Evolutionary conservation across 2,329 filamentous ascomycete species (phyloP), one percentile per base, ranked within the genome.

Genomic region (Fusarium falciforme): DNA sequence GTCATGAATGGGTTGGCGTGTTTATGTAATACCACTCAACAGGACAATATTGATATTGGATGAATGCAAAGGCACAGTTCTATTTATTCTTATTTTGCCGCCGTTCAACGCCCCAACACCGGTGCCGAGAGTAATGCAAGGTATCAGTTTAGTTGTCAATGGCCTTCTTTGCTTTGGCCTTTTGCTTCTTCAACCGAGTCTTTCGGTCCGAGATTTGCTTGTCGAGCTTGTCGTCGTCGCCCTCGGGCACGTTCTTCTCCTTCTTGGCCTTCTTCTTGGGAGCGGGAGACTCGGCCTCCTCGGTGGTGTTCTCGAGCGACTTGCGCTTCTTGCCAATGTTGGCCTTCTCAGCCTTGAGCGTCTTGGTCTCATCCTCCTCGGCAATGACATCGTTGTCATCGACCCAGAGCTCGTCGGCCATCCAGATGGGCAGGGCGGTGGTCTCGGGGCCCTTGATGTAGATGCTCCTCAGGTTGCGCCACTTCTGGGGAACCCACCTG

Each of bases 381-480:
- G 96, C 85, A 8, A 98, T 90, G 79, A 93, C 90, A 71, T 94
- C 92, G 70, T 91, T 88, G 69, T 92, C 90, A 74, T 96, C 93
- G 17, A 92, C 84, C 95, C 96, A 99, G 73, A 99, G 87, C 87
- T 98, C 95, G 76, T 95, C 93, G 6, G 96, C 93, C 80, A 98
- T 86, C 94, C 95, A 99, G 80, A 99, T 92, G n/a, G 96, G 96
- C 79, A 99, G 88, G 10, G 96, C 93, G 70, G 92, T 93, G 6
- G 96, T 98, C 80, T 94, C 91, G 31, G 94, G 93, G 4, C 94
- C 94, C 88, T 98, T 99, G 87, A 99, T 88, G 83, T 97, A 95
- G 71, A 99, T 86, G 72, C 90, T 90, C 83, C 92, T 92, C 73
- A 98, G 89, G 82, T 96, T 96, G 79, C 90, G 90, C 95, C 95